Evolutionary conservation across 2,329 filamentous ascomycete genomes (phyloP).

Genomic region (Botrytis tulipae): DNA sequence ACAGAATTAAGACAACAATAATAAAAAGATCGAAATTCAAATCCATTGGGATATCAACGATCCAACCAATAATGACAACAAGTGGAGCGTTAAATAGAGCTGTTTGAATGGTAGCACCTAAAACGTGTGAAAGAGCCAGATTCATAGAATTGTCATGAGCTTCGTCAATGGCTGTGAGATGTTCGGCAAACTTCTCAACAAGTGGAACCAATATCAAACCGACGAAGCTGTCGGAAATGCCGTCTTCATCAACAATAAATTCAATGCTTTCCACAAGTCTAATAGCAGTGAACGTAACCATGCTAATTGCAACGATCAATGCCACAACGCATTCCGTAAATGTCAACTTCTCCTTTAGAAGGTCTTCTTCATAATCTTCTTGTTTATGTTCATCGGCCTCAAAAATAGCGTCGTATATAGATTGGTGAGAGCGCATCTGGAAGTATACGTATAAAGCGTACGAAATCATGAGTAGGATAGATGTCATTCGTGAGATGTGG

Average conservation of each 20-base stretch:
- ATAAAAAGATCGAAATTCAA: conserved; percentile 88
- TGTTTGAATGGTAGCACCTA: conserved; percentile 81
- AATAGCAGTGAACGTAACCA: conserved; percentile 72
- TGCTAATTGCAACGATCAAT: conserved; percentile 60
- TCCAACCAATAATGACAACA: conserved; percentile 81
- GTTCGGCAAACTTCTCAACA: conserved; percentile 84
- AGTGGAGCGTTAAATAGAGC: conserved; percentile 84
- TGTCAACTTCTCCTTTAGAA: conserved; percentile 66
- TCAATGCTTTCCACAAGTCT: conserved; percentile 72
- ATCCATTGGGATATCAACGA: conserved; percentile 66
- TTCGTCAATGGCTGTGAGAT: conserved; percentile 80
- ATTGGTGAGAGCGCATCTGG: conserved; percentile 72
- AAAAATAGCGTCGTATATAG: conserved; percentile 72
- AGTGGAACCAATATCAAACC: conserved; percentile 76
- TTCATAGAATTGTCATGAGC: conserved; percentile 75
- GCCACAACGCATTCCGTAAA: conserved; percentile 69
- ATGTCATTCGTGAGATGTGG: conserved; percentile 67
- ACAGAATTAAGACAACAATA: conserved; percentile 71
- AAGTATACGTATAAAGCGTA: conserved; percentile 69
- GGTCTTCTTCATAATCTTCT: conserved; percentile 60
- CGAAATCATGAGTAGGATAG: conserved; percentile 67
- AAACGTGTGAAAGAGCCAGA: conserved; percentile 30
- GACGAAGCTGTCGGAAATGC: conserved; percentile 57
- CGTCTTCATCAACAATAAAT: conserved; percentile 51
- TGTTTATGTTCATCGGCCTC: conserved; percentile 68